Percentiles rank a stretch among this genome's conserved stretches.
phyloP scores from a whole-genome alignment of 306 rosid genomes.

The Rosa chinensis region DNA sequence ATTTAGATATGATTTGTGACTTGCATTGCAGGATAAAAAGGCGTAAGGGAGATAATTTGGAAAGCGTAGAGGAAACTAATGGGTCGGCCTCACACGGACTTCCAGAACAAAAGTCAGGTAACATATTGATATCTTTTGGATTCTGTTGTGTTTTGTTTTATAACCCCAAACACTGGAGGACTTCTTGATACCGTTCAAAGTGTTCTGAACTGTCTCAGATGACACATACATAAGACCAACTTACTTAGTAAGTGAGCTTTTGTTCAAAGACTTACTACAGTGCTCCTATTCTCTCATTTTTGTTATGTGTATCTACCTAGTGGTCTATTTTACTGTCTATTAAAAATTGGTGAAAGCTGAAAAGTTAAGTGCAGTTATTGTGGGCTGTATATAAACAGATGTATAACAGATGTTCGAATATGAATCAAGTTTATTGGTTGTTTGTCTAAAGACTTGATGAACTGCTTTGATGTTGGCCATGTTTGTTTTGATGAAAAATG shows the following conservation, averaged over 20 bases:
- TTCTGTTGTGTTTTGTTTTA: background rate
- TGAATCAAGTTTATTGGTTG: background rate
- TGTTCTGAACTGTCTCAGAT: background rate
- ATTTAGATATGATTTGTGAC: background rate
- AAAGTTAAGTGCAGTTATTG: background rate
- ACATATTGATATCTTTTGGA: too few species aligned
- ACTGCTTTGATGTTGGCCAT: background rate
- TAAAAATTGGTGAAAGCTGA: background rate
- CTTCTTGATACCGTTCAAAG: background rate
- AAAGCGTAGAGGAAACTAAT: background rate
- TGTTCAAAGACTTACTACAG: background rate
- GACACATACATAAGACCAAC: background rate
- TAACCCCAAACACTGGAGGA: background rate
- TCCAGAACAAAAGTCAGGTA: background rate
- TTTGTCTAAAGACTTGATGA: background rate
- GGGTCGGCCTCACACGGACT: background rate
- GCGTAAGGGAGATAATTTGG: slow-evolving; percentile 7
- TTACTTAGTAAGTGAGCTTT: background rate
- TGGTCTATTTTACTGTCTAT: background rate
- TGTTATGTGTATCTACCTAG: background rate
- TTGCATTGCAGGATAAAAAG: slow-evolving; percentile 17
- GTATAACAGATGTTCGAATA: background rate
- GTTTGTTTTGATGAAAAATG: background rate
- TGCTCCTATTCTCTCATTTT: background rate
- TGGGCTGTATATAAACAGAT: background rate